Percentiles rank a stretch among this genome's conserved stretches.
phyloP scores from a whole-genome alignment of 768 basidiomycete genomes.

The Mycena haematopus region DNA sequence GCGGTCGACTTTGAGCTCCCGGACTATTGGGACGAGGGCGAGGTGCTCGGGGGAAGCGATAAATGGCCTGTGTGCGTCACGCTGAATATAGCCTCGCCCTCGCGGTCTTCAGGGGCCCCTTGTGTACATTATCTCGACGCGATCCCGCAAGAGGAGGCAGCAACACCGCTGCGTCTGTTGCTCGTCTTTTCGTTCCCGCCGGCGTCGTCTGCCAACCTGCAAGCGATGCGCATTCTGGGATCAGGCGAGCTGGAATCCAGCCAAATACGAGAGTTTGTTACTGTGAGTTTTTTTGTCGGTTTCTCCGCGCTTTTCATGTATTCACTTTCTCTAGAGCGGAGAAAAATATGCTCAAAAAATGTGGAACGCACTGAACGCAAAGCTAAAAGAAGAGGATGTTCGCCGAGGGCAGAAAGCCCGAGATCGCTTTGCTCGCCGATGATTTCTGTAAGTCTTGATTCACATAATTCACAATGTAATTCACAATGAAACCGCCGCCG shows the following conservation, averaged over 20 bases:
- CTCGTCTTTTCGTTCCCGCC: slow-evolving; percentile 68
- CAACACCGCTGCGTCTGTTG: slow-evolving; percentile 65
- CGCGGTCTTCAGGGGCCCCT: slow-evolving; percentile 49
- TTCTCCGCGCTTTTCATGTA: background rate
- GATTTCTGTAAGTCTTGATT: too few species aligned
- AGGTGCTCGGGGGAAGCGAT: slow-evolving; percentile 63
- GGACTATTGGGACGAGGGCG: slow-evolving; percentile 90
- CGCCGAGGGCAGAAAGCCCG: slow-evolving; percentile 66
- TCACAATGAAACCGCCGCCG: too few species aligned
- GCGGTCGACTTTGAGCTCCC: slow-evolving; percentile 86
- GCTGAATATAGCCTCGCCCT: slow-evolving; percentile 65
- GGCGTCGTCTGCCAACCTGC: slow-evolving; percentile 48
- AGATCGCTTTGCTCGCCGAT: slow-evolving; percentile 38
- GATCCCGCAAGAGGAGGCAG: slow-evolving; percentile 71
- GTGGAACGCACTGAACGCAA: slow-evolving; percentile 61
- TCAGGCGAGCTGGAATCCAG: slow-evolving; percentile 58
- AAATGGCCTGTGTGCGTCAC: slow-evolving; percentile 81
- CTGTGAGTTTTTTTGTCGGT: slow-evolving; percentile 46
- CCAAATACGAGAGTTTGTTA: slow-evolving; percentile 57
- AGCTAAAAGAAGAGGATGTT: slow-evolving; percentile 69
- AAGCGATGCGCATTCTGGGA: slow-evolving; percentile 71
- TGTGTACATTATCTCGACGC: slow-evolving; percentile 78
- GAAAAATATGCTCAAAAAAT: slow-evolving; percentile 68
- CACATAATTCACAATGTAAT: too few species aligned
- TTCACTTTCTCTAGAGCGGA: slow-evolving; percentile 55